Evolutionary conservation across 306 rosid genomes (phyloP).

Genomic region (Trifolium repens): DNA sequence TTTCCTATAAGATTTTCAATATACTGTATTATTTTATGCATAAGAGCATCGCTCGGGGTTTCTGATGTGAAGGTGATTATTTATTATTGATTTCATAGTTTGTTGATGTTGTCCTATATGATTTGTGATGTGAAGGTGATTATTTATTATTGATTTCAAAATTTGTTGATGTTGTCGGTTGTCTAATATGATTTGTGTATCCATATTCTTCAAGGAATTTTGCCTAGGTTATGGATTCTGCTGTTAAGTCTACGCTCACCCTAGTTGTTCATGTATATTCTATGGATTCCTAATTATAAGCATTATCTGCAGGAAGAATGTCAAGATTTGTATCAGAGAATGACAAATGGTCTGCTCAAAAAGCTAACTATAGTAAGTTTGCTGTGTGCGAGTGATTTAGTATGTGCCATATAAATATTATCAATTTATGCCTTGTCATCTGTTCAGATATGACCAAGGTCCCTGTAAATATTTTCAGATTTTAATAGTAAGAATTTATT

Average conservation of each 20-base stretch:
- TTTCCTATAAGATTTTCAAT: conserved; percentile 9
- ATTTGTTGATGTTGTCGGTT: conserved; percentile 13
- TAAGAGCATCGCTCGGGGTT: conserved; percentile 25
- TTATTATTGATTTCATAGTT: conserved; percentile 1
- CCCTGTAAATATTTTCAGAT: conserved; percentile 5
- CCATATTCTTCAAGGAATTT: conserved; percentile 5
- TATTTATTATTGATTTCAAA: neutral
- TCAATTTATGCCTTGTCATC: conserved; percentile 1
- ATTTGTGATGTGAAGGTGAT: conserved; percentile 33
- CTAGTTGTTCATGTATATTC: conserved; percentile 32
- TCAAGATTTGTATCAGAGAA: conserved; percentile 61
- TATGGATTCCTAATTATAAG: conserved; percentile 1
- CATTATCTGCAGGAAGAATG: conserved; percentile 78
- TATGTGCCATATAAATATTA: neutral
- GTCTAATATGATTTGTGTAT: conserved; percentile 20
- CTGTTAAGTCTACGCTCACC: conserved; percentile 25
- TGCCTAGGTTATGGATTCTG: conserved; percentile 36
- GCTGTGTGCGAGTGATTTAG: conserved; percentile 30
- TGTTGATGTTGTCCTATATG: conserved; percentile 11
- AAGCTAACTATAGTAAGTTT: conserved; percentile 76
- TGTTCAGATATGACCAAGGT: conserved; percentile 5
- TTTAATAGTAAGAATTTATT: neutral
- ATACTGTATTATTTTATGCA: conserved; percentile 19
- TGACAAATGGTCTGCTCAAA: conserved; percentile 61
- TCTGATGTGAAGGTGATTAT: conserved; percentile 27